Conservation (phyloP, 1,284 basidiomycete species). For the Athelia sp. region DNA sequence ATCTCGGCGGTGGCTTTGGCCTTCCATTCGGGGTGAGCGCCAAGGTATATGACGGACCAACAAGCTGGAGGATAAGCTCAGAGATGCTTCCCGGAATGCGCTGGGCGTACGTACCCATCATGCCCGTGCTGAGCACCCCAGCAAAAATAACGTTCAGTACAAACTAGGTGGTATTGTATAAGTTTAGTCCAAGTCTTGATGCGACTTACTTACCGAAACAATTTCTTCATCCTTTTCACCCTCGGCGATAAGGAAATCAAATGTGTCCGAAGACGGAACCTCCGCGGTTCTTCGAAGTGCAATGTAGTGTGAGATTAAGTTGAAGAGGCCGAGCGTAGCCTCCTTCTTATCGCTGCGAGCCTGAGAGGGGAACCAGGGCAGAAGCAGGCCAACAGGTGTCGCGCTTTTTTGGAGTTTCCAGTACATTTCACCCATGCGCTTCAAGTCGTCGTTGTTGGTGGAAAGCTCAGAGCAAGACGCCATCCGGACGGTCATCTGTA, state of each 20-base stretch:
- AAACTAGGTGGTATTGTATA: constrained; percentile 15
- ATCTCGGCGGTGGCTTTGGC: constrained; percentile 18
- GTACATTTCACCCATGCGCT: constrained; percentile 20
- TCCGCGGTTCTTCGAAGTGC: constrained; percentile 21
- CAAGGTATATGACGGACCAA: constrained; percentile 26
- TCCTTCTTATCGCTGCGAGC: constrained; percentile 22
- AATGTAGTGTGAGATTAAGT: constrained; percentile 21
- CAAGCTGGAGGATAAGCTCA: constrained; percentile 10
- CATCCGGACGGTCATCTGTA: constrained; percentile 11
- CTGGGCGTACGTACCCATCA: constrained; percentile 19
- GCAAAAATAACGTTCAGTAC: constrained; percentile 26
- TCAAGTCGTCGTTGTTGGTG: too few species aligned
- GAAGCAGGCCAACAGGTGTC: constrained; percentile 24
- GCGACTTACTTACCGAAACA: constrained; percentile 12
- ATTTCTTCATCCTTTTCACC: constrained; percentile 23
- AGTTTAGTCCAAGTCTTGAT: too few species aligned
- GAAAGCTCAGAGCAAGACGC: too few species aligned
- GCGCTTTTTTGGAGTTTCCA: constrained; percentile 27
- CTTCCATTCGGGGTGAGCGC: constrained; percentile 23
- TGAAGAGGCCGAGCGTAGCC: constrained; percentile 25
- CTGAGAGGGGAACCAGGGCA: constrained; percentile 31
- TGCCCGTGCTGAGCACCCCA: constrained; percentile 29
- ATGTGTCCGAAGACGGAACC: constrained; percentile 22
- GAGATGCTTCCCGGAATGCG: neutral
- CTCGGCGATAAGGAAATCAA: constrained; percentile 26